These are phyloP conservation scores for Coriolopsis trogii DNA, from an alignment of 1,284 basidiomycete genomes.

Conservation along the genomic window DNA sequence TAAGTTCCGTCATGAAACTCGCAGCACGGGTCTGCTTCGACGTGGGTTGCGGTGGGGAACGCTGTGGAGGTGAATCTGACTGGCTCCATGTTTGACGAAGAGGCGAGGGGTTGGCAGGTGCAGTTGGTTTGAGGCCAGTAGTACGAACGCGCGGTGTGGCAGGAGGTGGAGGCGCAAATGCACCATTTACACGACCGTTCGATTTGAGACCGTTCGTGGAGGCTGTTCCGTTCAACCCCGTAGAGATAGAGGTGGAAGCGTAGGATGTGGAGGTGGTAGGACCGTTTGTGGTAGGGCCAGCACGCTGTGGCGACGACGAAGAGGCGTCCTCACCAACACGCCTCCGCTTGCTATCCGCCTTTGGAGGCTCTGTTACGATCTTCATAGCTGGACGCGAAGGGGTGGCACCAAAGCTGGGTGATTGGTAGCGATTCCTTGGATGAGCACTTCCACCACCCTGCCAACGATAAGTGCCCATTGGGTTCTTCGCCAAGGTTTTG, in stretches of 20 bases:
- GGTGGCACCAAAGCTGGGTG: slow-evolving; percentile 62
- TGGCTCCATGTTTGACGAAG: slow-evolving; percentile 66
- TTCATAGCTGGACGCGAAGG: slow-evolving; percentile 43
- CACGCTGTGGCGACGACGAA: slow-evolving; percentile 36
- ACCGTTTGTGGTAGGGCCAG: slow-evolving; percentile 13
- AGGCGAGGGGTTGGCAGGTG: slow-evolving; percentile 67
- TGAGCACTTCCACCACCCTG: slow-evolving; percentile 70
- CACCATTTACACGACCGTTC: slow-evolving; percentile 11
- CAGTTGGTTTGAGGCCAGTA: slow-evolving; percentile 50
- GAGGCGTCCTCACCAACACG: slow-evolving; percentile 52
- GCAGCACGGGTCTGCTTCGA: slow-evolving; percentile 63
- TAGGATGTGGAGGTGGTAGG: slow-evolving; percentile 7
- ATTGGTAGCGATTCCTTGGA: slow-evolving; percentile 64
- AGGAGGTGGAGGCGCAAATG: slow-evolving; percentile 4
- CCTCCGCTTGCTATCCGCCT: slow-evolving; percentile 60
- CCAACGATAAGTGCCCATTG: slow-evolving; percentile 70
- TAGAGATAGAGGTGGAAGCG: slow-evolving; percentile 10
- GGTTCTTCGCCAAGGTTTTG: slow-evolving; percentile 64
- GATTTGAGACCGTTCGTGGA: slow-evolving; percentile 32
- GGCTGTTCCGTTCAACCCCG: slow-evolving; percentile 10
- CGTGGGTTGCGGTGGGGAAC: slow-evolving; percentile 33
- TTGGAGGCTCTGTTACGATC: slow-evolving; percentile 42
- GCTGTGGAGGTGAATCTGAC: slow-evolving; percentile 43
- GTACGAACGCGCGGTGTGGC: slow-evolving; percentile 43
- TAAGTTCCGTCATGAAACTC: slow-evolving; percentile 63